Base-by-base conservation (phyloP, 495 filamentous ascomycete genomes). In the Parathielavia appendiculata region DNA sequence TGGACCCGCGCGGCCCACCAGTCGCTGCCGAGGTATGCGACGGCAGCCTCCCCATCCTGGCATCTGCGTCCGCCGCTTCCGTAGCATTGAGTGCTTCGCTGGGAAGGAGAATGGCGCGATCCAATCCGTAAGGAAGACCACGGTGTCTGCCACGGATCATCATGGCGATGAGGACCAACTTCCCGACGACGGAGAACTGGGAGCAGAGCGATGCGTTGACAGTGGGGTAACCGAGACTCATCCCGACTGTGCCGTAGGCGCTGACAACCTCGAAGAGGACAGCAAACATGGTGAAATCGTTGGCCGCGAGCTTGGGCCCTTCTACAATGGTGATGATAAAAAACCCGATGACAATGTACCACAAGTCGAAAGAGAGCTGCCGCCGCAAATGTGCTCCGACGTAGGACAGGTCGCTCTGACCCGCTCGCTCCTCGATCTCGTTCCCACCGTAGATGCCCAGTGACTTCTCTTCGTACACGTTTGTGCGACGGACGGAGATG, bases 401-500 rank as follows among this genome's bases (percentile, higher is more conserved):
- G 63, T 96, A 97, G 57, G 83, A 90, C 30, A 87, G 81, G 39
- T 87, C 83, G 26, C 40, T 62, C 73, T 80, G 44, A 75, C 73
- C 66, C 4, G 71, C 64, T 34, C 76, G 72, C n/a, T 85, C 79
- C 10, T 67, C 68, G 7, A 83, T 78, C 0, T 73, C 71, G 20
- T 66, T 32, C 17, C 64, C 66, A 45, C 66, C 71, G 65, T 89
- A 97, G 20, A 97, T 82, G 2, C 92, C 92, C 11, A 97, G 81
- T 54, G 89, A 92, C 64, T 88, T 88, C 69, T 97, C 92, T 71
- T 97, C 92, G 76, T 97, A 97, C 11, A 96, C 92, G 70, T 97
- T 97, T 38, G 92, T 97, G 51, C 89, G 81, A 57, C 92, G 87
- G 64, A 97, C 84, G 30, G 88, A 92, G 57, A 97, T 96, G 60